Percentiles rank a stretch among this genome's conserved stretches.
Conservation (phyloP, 495 filamentous ascomycete genomes). For the Lepidopterella palustris region DNA sequence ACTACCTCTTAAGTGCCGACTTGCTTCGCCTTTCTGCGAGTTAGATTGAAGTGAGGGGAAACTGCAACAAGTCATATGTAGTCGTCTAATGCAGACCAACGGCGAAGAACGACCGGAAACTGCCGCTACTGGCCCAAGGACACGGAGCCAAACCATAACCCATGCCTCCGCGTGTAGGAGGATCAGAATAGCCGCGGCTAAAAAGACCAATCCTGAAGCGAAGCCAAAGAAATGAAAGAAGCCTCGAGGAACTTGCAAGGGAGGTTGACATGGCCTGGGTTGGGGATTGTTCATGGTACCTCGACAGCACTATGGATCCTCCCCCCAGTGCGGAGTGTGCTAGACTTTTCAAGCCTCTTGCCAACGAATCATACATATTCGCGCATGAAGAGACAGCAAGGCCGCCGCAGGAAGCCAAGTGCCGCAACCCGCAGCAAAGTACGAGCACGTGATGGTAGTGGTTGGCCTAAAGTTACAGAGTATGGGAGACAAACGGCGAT, state of each 20-base stretch:
- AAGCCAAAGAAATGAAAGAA: background rate
- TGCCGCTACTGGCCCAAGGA: background rate
- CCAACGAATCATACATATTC: constrained; percentile 5
- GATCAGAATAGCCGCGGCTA: background rate
- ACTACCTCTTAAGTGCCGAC: too few species aligned
- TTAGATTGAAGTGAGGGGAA: background rate
- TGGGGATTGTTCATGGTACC: background rate
- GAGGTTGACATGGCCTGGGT: background rate
- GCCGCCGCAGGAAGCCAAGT: background rate
- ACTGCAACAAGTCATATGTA: background rate
- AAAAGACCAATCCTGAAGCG: background rate
- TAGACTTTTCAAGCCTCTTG: background rate
- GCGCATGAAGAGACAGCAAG: background rate
- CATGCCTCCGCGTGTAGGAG: background rate
- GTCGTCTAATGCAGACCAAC: background rate
- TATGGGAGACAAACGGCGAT: background rate
- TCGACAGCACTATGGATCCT: background rate
- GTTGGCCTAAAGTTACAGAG: background rate
- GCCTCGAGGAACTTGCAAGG: background rate
- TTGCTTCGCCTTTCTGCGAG: too few species aligned
- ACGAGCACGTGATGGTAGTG: background rate
- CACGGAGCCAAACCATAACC: background rate
- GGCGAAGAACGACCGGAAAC: background rate
- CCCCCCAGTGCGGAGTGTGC: background rate
- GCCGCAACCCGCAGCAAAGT: background rate